Base-by-base conservation (phyloP, 768 basidiomycete genomes). In the Crucibulum laeve region DNA sequence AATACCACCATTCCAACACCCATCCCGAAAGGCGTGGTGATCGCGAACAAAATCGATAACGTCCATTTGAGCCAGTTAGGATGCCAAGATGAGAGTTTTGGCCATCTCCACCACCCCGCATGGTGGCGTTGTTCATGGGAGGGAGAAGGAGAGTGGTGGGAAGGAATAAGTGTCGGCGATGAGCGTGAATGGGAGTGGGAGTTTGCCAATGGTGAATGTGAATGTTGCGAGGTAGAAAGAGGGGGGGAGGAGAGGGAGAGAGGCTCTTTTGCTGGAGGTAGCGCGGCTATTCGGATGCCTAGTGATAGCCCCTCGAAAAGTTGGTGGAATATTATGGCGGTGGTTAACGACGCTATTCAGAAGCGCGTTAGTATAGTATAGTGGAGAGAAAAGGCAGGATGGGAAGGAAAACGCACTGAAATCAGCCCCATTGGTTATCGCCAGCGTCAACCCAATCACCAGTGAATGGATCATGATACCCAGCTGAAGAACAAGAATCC, bases 401-500 rank as follows among this genome's bases (percentile, higher is more conserved):
- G n/a, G n/a, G n/a, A 30, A 8, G n/a, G 17, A 24, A 21, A 17
- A 74, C 82, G 45, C 46, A 87, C 87, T 73, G 48, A 91, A 89
- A 42, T 88, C 86, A 1, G 77, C 51, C 14, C 86, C 83, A 4
- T 73, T 67, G 3, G 84, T 77, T 43, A 91, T 77, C 1, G 85
- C 75, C 15, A 91, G 65, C 3, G 89, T 91, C 17, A 91, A 58
- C 2, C 89, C 89, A 44, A 91, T 87, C 24, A 91, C 77, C 36
- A 91, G 57, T 2, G 89, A 84, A 56, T 92, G 80, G 38, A 93
- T 73, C 87, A 93, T 85, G 53, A 94, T 88, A 36, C 91, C 80
- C 2, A 86, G 55, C 75, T 94, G 85, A 25, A 94, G 67, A 47
- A 88, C 87, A 25, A 91, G 65, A 43, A 89, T 82, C 2, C 87